Evolutionary conservation across 805 yeast genomes (phyloP), one percentile per base, ranked within the genome.

Genomic region (Pichia ethanolica): DNA sequence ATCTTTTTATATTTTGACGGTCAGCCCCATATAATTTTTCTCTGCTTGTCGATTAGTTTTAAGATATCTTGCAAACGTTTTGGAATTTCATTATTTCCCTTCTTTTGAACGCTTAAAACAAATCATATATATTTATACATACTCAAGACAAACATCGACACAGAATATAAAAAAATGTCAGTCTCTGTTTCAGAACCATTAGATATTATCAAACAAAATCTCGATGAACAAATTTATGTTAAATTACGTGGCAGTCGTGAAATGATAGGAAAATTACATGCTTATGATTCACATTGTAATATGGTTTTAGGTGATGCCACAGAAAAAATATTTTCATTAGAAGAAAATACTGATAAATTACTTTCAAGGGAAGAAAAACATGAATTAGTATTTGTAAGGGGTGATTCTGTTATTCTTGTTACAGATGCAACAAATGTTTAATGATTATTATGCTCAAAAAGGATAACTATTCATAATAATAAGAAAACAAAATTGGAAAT

Each of bases 251-350:
- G 97, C 25, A 91, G 93, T 55, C 78, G 99, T 60, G 97, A 91
- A 64, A 78, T 93, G 69, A 79, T 80, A 32, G 99, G 99, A 4
- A 82, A 79, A 53, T 73, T 93, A 48, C 98, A 90, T 66, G 89
- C 96, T 1, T 91, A 87, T 69, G 99, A 91, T 69, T 86, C 95
- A 44, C 99, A 91, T 69, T 93, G 98, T 69, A 93, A 95, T 65
- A 80, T 93, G 75, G 97, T 93, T 37, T 76, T 93, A 54, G 89
- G 97, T 57, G 95, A 93, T 59, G 97, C 96, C 7, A 78, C 76
- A 48, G 99, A 93, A 63, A 86, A 86, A 1, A 81, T 90, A 37
- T 87, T 78, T 64, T 72, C 73, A 37, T 60, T 82, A 13, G 76
- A 72, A 34, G 81, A 74, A 5, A 78, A 73, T 4, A 77, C 69